Evolutionary conservation across 768 basidiomycete species (phyloP), one percentile per base, ranked within the genome.

Genomic region (Rhizopogon roseolus): DNA sequence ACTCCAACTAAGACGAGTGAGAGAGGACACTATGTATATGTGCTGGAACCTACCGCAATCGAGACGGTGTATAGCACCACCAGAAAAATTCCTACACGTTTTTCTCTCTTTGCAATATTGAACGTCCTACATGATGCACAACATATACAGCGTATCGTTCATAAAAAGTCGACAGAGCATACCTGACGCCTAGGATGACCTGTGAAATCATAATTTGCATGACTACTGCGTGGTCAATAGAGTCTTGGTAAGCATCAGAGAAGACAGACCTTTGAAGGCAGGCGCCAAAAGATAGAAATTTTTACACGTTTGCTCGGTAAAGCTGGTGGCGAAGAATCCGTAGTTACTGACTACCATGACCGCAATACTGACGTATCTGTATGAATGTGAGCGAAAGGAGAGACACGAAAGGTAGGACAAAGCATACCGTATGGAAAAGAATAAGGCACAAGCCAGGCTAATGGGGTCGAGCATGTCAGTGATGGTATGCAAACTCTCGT

Each of bases 161-260:
- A 36, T 4, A 22, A 11, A 27, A 42, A 17, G 7, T 32, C 0
- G 37, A 37, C 34, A 1, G 4, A 3, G 1, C 50, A 16, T 64
- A 82, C 85, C 84, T 76, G 46, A 84, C 64, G 9, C 79, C 85
- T 41, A 88, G 62, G 51, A 88, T 86, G 8, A 77, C 69, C 62
- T 88, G 85, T 6, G 85, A 86, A 41, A 84, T 71, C 77, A 82
- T 81, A 0, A 73, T 71, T 65, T 88, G 86, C 6, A 85, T n/a
- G 5, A 81, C 86, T 88, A 53, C 9, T 48, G 46, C 34, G 34
- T 36, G 13, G 13, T 13, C 34, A 36, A 36, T 36, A 5, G 5
- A 36, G 34, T 11, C 34, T 5, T 36, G 34, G 6, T 10, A 11
- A 36, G 13, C 13, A 36, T 13, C 29, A 5, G 34, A 11, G 11